A percentile compares a stretch with the other conserved stretches of the same genome.
These are phyloP conservation scores for Ajuga reptans DNA, from an alignment of 305 asterid species.

Conservation along the genomic window DNA sequence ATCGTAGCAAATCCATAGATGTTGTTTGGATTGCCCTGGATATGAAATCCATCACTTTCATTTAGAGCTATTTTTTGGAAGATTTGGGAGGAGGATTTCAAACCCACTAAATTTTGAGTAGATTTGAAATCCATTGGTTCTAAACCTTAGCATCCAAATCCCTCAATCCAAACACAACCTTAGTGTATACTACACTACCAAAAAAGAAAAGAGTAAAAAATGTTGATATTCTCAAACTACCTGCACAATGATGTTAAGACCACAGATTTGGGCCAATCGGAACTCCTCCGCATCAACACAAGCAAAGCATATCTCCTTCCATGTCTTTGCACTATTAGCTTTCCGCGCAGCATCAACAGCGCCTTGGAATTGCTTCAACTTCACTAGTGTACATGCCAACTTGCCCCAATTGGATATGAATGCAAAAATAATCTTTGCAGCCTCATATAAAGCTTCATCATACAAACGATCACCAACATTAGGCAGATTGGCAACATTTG, in stretches of 20 bases:
- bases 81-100: no score
- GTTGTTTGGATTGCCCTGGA: no score
- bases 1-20: no score
- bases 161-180: no score
- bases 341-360: conserved; percentile 99
- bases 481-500: conserved; percentile 98
- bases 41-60: no score
- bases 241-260: conserved; percentile 98
- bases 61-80: no score
- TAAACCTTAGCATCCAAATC: no score
- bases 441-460: conserved; percentile 91
- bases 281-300: conserved; percentile 99
- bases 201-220: not conserved
- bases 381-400: conserved; percentile 87
- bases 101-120: no score
- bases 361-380: conserved; percentile 88
- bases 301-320: conserved; percentile 99
- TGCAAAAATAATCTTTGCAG: conserved; percentile 90
- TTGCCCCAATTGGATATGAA: conserved; percentile 96
- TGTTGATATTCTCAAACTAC: conserved; percentile 26
- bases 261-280: conserved; percentile 99
- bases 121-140: no score
- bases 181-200: not conserved
- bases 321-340: conserved; percentile 94
- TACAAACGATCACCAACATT: conserved; percentile 96